Evolutionary conservation across 352 stramenopile genomes (phyloP), one percentile per base, ranked within the genome.

Genomic region (Globisporangium canariense): DNA sequence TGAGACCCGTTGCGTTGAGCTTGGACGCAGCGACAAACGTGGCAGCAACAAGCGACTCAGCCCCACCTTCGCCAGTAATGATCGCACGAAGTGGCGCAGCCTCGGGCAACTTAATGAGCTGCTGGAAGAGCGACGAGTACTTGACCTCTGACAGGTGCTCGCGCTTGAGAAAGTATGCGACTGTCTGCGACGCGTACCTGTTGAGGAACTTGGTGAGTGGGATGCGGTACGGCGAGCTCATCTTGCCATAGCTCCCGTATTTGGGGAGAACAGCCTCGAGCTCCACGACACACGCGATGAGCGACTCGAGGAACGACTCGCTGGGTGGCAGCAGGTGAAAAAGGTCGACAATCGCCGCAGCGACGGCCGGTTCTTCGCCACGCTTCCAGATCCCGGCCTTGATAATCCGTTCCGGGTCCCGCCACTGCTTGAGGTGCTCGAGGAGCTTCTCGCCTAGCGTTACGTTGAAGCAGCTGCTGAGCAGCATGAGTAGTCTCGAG

Each of bases 401-500:
- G 34, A 95, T 86, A 47, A 97, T 97, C 38, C 89, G 86, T 41
- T 96, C 89, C 0, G 91, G 90, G 60, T 97, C 89, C 20, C 86
- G 79, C 90, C 90, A 98, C 67, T 98, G 93, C 68, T 98, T 95
- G 14, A 99, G 69, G 67, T 98, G 96, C 63, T 99, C 96, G 1
- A 99, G 71, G 34, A 99, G 69, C 69, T 99, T 99, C 66, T 99
- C 96, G 6, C 96, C 97, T 0, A 99, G 77, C 13, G 95, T 98
- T 40, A 98, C 96, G 60, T 99, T 99, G 66, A 99, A 99, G 79
- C 96, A 99, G 47, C 87, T 98, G 61, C 91, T 98, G 1, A 99
- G 76, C 0, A 99, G 75, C 4, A 88, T 95, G 6, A 99, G 73
- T 38, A 99, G 74, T 32, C 93, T 82, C 16, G 90, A 91, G 7